Percentiles rank a stretch among this genome's conserved stretches.
Evolutionary conservation across 352 stramenopile species (phyloP).

Genomic region (Globisporangium barbulae): DNA sequence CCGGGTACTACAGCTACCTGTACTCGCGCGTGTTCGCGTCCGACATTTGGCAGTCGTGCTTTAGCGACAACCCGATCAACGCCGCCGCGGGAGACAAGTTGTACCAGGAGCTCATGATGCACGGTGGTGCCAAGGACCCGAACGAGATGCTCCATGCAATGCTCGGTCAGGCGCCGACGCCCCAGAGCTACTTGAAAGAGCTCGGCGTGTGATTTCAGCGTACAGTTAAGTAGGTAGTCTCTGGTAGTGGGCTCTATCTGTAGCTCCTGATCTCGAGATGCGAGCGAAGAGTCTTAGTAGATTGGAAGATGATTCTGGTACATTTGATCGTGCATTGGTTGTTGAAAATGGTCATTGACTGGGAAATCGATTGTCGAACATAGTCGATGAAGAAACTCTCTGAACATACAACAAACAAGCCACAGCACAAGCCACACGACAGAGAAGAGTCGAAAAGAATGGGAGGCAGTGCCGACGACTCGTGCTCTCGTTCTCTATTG

Average conservation of each 20-base stretch:
- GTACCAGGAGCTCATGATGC: constrained; percentile 70
- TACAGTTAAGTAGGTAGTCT: neutral
- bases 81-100: constrained; percentile 52
- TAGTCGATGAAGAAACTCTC: neutral
- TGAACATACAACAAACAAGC: neutral
- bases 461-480: constrained; percentile 6
- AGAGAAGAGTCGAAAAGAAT: constrained; percentile 3
- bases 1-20: constrained; percentile 91
- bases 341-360: neutral
- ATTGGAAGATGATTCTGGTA: neutral
- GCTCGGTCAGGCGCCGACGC: constrained; percentile 57
- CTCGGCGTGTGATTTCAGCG: constrained; percentile 40
- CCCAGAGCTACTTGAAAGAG: constrained; percentile 65
- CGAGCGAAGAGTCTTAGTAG: neutral
- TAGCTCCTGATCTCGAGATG: too few relatives aligned
- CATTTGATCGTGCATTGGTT: neutral
- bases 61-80: constrained; percentile 64
- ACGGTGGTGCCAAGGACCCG: constrained; percentile 87
- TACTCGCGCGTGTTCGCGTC: constrained; percentile 89
- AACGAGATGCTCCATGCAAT: constrained; percentile 77
- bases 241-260: too few relatives aligned
- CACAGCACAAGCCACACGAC: neutral
- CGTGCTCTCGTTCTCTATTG: constrained; percentile 42
- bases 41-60: constrained; percentile 82
- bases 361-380: neutral